Conservation (phyloP, 176 grass and related monocot species). For the Carex pumila region DNA sequence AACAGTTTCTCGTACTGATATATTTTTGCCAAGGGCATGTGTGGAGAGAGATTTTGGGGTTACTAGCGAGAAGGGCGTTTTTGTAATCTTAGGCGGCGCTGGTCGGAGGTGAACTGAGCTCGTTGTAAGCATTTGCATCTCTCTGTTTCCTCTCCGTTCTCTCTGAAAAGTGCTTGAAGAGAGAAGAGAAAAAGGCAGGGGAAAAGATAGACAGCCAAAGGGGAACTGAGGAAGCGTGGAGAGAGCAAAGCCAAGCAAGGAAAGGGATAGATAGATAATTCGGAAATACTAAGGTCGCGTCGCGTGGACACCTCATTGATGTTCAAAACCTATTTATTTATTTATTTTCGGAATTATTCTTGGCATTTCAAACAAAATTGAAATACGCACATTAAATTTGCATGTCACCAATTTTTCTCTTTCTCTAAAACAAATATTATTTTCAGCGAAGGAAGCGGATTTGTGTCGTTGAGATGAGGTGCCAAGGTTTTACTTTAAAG, state of each 20-base stretch:
- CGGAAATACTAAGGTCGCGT: background rate
- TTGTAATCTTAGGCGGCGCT: background rate
- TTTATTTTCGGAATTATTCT: no score
- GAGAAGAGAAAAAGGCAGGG: background rate
- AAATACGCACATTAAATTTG: no score
- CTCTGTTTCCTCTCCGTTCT: background rate
- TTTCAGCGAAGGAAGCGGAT: no score
- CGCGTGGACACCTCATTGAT: background rate
- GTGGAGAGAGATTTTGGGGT: background rate
- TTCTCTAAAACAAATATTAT: no score
- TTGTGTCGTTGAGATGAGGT: no score
- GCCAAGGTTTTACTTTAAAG: no score
- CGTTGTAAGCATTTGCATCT: conserved; percentile 36
- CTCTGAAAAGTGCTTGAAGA: background rate
- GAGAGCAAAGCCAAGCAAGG: conserved; percentile 35
- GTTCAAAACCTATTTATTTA: no score
- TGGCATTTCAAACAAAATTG: no score
- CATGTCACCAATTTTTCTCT: no score
- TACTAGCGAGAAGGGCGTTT: background rate
- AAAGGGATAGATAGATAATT: conserved; percentile 20
- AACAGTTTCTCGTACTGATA: background rate
- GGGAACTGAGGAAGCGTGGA: conserved; percentile 43
- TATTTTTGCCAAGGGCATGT: background rate
- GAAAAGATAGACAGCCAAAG: conserved; percentile 6
- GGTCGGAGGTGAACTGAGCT: conserved; percentile 36